Evolutionary conservation across 2,329 filamentous ascomycete species (phyloP).

Genomic region (Sporothrix mexicana): DNA sequence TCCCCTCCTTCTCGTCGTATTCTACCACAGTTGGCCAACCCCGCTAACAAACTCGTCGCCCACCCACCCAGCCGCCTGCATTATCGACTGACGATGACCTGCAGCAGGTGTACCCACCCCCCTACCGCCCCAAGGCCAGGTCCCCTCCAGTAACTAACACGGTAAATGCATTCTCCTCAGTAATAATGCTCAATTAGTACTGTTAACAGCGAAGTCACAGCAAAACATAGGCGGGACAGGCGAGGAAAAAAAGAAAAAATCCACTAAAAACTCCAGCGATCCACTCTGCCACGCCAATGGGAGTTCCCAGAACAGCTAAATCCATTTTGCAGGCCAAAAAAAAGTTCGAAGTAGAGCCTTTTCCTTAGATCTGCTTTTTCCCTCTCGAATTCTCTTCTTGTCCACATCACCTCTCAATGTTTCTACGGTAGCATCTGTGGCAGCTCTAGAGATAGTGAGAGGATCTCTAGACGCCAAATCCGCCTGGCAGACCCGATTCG

Average conservation of each 20-base stretch:
- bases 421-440: slow-evolving; percentile 70
- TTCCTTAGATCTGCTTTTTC: slow-evolving; percentile 16
- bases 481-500: slow-evolving; percentile 41
- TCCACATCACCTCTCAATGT: slow-evolving; percentile 56
- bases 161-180: no score
- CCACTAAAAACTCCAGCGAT: slow-evolving; percentile 27
- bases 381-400: slow-evolving; percentile 19
- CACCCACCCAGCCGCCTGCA: slow-evolving; percentile 27
- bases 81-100: slow-evolving; percentile 24
- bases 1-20: neutral
- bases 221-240: neutral
- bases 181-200: no score
- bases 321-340: slow-evolving; percentile 30
- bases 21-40: slow-evolving; percentile 29
- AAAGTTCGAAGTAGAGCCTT: slow-evolving; percentile 31
- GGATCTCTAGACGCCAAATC: slow-evolving; percentile 74
- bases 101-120: neutral
- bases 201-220: neutral
- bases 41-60: slow-evolving; percentile 32
- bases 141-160: neutral
- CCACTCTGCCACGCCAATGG: slow-evolving; percentile 29
- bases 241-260: neutral
- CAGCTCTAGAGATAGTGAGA: slow-evolving; percentile 80
- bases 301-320: slow-evolving; percentile 14
- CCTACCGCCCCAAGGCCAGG: neutral